These are phyloP conservation scores for Diaporthe sp. DNA, from an alignment of 2,329 filamentous ascomycete genomes.

Conservation along the genomic window DNA sequence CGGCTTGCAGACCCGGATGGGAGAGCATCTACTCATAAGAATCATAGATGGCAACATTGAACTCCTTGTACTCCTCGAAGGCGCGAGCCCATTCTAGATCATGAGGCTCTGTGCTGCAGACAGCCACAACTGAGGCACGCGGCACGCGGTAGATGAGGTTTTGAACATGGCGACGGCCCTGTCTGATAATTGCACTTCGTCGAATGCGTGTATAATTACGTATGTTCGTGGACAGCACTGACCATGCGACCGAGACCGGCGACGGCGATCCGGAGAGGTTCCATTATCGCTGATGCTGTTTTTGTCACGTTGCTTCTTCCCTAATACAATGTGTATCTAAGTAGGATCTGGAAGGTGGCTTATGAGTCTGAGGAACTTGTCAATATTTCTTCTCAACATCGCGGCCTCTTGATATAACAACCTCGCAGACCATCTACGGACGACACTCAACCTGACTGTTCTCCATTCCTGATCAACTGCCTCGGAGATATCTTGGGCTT, in stretches of 20 bases:
- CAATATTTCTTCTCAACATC: neutral
- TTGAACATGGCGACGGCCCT: slow-evolving; percentile 57
- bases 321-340: neutral
- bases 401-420: neutral
- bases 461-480: neutral
- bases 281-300: neutral
- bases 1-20: slow-evolving; percentile 56
- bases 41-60: slow-evolving; percentile 60
- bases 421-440: neutral
- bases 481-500: slow-evolving; percentile 9
- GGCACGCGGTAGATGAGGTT: slow-evolving; percentile 51
- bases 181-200: neutral
- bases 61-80: slow-evolving; percentile 55
- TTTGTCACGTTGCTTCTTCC: neutral
- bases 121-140: neutral
- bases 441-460: neutral
- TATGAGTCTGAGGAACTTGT: neutral
- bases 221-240: slow-evolving; percentile 45
- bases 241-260: slow-evolving; percentile 68
- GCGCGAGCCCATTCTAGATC: slow-evolving; percentile 58
- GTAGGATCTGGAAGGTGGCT: neutral
- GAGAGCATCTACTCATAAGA: slow-evolving; percentile 62
- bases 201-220: neutral
- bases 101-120: neutral
- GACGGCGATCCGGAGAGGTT: slow-evolving; percentile 57